Evolutionary conservation across 108 stramenopile species (phyloP).

Genomic region (Parietichytrium sp.): DNA sequence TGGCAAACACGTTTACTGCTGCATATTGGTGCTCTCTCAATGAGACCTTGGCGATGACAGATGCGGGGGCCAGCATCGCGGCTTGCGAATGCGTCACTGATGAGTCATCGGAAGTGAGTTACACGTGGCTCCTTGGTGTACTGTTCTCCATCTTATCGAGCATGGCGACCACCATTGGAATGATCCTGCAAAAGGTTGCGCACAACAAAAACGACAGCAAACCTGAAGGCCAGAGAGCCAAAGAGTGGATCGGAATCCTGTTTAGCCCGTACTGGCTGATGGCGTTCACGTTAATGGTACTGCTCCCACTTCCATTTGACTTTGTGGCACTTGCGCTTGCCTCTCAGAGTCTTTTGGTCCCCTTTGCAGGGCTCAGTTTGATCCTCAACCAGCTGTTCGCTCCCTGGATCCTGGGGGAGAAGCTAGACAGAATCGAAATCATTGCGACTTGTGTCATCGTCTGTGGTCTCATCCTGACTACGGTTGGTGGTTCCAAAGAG

Average conservation of each 20-base stretch:
- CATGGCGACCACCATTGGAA: background rate
- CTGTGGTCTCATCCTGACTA: background rate
- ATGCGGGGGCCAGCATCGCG: no score
- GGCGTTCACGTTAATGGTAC: conserved; percentile 5
- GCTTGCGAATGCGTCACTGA: no score
- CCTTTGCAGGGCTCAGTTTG: conserved; percentile 18
- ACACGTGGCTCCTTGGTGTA: background rate
- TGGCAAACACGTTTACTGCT: no score
- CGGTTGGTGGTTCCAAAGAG: background rate
- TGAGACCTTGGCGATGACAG: no score
- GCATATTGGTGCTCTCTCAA: no score
- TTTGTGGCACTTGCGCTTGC: conserved; percentile 11
- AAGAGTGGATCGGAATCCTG: background rate
- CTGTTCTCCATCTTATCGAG: conserved; percentile 2
- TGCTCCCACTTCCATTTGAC: conserved; percentile 25
- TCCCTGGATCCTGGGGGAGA: background rate
- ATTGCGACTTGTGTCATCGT: background rate
- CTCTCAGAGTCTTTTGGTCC: background rate
- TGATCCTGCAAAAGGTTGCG: conserved; percentile 10
- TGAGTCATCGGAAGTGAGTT: no score
- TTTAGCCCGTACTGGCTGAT: conserved; percentile 8
- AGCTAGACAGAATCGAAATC: background rate
- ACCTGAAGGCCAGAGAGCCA: background rate
- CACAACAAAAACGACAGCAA: conserved; percentile 28
- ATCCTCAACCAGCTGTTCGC: conserved; percentile 17